Conservation (phyloP, 331 rosid genomes). For the Phaseolus coccineus region DNA sequence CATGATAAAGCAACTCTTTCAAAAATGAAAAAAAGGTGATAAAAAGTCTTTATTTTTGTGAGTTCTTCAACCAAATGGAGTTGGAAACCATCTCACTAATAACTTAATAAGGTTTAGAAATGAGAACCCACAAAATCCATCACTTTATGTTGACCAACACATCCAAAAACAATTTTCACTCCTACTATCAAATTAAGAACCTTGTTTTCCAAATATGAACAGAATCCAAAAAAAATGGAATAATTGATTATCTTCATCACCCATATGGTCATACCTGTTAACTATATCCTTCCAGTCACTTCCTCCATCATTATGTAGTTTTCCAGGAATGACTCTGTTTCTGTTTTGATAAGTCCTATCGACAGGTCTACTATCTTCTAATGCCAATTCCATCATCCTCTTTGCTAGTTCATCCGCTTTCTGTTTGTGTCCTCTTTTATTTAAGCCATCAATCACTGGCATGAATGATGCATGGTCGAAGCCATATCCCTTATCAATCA, state of each 20-base stretch:
- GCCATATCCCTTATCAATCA: slow-evolving; percentile 68
- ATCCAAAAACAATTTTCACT: neutral
- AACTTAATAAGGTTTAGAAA: neutral
- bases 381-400: slow-evolving; percentile 79
- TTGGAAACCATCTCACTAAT: slow-evolving; percentile 31
- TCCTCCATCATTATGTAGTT: slow-evolving; percentile 46
- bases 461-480: slow-evolving; percentile 81
- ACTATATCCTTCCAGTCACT: slow-evolving; percentile 78
- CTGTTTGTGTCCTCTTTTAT: slow-evolving; percentile 72
- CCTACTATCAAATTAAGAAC: slow-evolving; percentile 21
- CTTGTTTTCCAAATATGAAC: slow-evolving; percentile 26
- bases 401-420: slow-evolving; percentile 80
- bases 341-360: slow-evolving; percentile 50
- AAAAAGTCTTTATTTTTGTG: neutral
- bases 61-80: slow-evolving; percentile 33
- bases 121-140: slow-evolving; percentile 7
- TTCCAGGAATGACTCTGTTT: slow-evolving; percentile 47
- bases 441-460: slow-evolving; percentile 83
- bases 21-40: slow-evolving; percentile 26
- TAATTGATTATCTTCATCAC: slow-evolving; percentile 18
- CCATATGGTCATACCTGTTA: slow-evolving; percentile 67
- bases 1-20: slow-evolving; percentile 34
- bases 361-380: slow-evolving; percentile 56
- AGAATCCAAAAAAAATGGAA: neutral
- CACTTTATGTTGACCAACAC: neutral